phyloP scores from a whole-genome alignment of 192 early-diverging fungal species.

The Diversispora epigaea region DNA sequence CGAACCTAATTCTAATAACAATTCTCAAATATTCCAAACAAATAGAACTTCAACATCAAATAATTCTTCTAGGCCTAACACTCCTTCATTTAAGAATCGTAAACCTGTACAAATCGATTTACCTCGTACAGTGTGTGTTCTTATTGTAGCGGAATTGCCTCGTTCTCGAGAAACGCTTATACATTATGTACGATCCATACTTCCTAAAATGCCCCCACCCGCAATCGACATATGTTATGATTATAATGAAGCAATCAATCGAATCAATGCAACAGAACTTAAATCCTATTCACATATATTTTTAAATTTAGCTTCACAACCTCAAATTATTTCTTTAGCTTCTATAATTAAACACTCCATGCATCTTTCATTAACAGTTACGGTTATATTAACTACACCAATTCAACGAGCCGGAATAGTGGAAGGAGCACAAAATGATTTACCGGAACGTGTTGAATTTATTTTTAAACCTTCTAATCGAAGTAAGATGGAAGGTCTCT shows the following conservation, averaged over 20 bases:
- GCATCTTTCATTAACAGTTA: conserved; percentile 26
- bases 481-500: conserved; percentile 50
- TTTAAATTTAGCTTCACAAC: conserved; percentile 48
- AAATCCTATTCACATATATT: conserved; percentile 20
- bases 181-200: conserved; percentile 41
- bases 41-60: background rate
- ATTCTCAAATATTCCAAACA: background rate
- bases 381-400: conserved; percentile 54
- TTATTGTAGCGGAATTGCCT: conserved; percentile 46
- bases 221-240: conserved; percentile 45
- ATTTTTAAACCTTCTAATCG: conserved; percentile 58
- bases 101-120: conserved; percentile 3
- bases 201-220: conserved; percentile 29
- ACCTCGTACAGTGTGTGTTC: conserved; percentile 33
- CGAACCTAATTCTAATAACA: conserved; percentile 2
- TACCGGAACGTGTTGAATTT: conserved; percentile 48
- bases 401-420: conserved; percentile 53
- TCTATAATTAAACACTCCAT: conserved; percentile 31
- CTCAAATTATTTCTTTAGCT: conserved; percentile 42
- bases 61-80: background rate
- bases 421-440: conserved; percentile 41
- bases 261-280: conserved; percentile 12
- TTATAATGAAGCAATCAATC: conserved; percentile 42
- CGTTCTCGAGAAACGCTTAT: conserved; percentile 45
- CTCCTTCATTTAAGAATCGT: conserved; percentile 5